Conservation (phyloP, 2,329 filamentous ascomycete genomes). For the Coccinonectria pachysandricola region DNA sequence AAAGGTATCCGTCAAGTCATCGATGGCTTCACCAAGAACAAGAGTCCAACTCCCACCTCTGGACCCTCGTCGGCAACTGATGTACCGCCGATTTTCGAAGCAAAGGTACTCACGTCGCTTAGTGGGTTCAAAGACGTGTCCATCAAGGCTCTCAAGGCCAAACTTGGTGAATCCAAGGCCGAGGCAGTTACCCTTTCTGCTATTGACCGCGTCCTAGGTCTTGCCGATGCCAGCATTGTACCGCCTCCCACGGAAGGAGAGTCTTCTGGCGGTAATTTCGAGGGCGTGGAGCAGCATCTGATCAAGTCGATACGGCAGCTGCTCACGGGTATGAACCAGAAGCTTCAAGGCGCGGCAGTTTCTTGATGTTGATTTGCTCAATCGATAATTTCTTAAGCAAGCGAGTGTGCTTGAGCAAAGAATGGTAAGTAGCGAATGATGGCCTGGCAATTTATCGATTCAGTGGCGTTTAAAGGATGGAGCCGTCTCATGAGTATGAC, state of each 20-base stretch:
- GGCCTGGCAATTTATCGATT: no score
- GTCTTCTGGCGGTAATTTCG: conserved; percentile 22
- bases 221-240: conserved; percentile 34
- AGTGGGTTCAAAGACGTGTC: conserved; percentile 37
- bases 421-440: no score
- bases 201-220: conserved; percentile 39
- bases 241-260: conserved; percentile 24
- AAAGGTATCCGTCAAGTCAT: conserved; percentile 33
- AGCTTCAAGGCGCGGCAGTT: conserved; percentile 16
- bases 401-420: no score
- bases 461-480: no score
- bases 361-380: no score
- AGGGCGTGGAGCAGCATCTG: conserved; percentile 30
- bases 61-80: conserved; percentile 16
- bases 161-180: conserved; percentile 30
- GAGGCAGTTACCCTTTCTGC: conserved; percentile 39
- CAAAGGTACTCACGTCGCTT: conserved; percentile 32
- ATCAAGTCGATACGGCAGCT: conserved; percentile 31
- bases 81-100: conserved; percentile 24
- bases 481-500: no score
- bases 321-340: conserved; percentile 30
- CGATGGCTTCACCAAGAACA: conserved; percentile 31
- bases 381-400: no score
- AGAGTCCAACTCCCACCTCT: conserved; percentile 23
- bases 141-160: conserved; percentile 30